Conservation (phyloP, 106 monocot species). For the Acanthochlamys bracteata region DNA sequence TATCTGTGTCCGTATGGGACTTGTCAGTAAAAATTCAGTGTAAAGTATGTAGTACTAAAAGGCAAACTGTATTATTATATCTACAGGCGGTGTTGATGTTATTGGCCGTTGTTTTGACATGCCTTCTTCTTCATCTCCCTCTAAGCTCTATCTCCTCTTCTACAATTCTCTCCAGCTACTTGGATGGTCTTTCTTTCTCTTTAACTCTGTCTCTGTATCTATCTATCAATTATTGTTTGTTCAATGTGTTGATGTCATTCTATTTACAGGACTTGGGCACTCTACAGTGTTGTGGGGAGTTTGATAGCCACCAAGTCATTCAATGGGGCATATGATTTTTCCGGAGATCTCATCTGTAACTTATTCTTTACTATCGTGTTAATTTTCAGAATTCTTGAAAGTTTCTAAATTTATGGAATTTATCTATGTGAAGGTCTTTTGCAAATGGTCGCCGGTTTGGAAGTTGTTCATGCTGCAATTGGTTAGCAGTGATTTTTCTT, state of each 20-base stretch:
- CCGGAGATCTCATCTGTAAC: constrained; percentile 78
- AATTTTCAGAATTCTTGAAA: too few species aligned
- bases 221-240: constrained; percentile 6
- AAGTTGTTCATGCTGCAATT: constrained; percentile 58
- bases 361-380: background rate
- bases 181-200: constrained; percentile 52
- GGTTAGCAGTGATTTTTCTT: constrained; percentile 35
- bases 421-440: constrained; percentile 49
- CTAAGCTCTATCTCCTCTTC: constrained; percentile 57
- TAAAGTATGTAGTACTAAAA: too few species aligned
- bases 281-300: constrained; percentile 31
- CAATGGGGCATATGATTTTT: constrained; percentile 49
- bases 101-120: too few species aligned
- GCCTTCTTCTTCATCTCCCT: too few species aligned
- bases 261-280: constrained; percentile 40
- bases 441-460: constrained; percentile 50
- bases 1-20: too few species aligned
- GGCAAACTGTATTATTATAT: too few species aligned
- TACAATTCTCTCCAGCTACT: constrained; percentile 73
- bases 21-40: too few species aligned
- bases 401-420: too few species aligned
- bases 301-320: constrained; percentile 21
- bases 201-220: constrained; percentile 1
- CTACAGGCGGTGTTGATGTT: too few species aligned
- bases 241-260: background rate